Conservation (phyloP, 208 protist species). For the Crithidia brevicula region DNA sequence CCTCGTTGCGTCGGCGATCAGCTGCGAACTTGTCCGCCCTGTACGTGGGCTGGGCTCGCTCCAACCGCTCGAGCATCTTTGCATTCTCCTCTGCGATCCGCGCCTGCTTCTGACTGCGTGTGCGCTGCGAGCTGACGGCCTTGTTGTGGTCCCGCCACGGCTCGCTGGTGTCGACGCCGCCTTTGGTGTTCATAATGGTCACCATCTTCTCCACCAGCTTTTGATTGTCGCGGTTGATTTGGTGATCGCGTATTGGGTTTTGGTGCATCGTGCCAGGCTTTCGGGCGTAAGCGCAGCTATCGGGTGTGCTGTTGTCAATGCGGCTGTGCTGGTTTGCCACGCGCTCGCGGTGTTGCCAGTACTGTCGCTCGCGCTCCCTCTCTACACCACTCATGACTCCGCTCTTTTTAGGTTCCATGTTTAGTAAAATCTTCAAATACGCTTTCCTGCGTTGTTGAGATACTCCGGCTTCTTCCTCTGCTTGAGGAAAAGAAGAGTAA, state of each 20-base stretch:
- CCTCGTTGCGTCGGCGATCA: conserved; percentile 56
- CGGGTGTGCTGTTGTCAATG: conserved; percentile 58
- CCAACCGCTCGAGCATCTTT: conserved; percentile 55
- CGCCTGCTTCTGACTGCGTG: conserved; percentile 37
- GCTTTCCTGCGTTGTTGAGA: too few relatives aligned
- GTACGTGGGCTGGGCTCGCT: conserved; percentile 52
- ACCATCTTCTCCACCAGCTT: conserved; percentile 64
- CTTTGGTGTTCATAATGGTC: conserved; percentile 65
- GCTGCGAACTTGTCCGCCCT: conserved; percentile 46
- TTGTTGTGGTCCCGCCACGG: conserved; percentile 61
- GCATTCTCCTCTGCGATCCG: conserved; percentile 60
- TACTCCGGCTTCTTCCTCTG: too few relatives aligned
- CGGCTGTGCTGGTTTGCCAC: conserved; percentile 40
- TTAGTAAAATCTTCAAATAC: too few relatives aligned
- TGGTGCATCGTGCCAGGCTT: conserved; percentile 34
- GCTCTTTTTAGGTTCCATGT: conserved; percentile 28
- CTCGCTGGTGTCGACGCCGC: conserved; percentile 67
- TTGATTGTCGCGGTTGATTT: conserved; percentile 63
- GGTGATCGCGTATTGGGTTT: conserved; percentile 29
- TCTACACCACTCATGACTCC: conserved; percentile 28
- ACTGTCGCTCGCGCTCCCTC: conserved; percentile 48
- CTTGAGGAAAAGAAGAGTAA: too few relatives aligned
- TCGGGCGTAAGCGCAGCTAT: conserved; percentile 37
- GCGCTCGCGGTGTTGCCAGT: conserved; percentile 59
- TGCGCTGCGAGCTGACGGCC: conserved; percentile 48